Evolutionary conservation across 2,329 filamentous ascomycete species (phyloP).

Genomic region (Davidsoniella neocaledoniae): DNA sequence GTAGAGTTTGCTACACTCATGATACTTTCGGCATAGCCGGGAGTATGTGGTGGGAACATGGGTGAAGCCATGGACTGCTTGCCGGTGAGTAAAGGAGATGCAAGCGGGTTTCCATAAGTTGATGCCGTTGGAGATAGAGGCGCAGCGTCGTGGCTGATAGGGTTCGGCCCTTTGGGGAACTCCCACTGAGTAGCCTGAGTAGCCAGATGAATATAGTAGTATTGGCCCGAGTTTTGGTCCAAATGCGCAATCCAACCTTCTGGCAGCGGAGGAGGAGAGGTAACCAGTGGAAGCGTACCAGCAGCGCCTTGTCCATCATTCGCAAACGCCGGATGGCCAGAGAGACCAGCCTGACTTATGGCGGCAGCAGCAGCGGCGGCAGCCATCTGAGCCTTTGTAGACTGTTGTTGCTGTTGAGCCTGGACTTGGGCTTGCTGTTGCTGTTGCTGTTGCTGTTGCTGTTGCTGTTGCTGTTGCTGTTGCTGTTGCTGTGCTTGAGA

Average conservation of each 20-base stretch:
- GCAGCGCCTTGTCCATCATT: conserved; percentile 39
- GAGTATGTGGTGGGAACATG: conserved; percentile 65
- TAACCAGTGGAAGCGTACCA: conserved; percentile 24
- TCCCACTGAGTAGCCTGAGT: conserved; percentile 98
- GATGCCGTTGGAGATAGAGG: conserved; percentile 71
- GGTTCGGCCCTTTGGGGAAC: conserved; percentile 89
- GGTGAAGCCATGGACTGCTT: conserved; percentile 50
- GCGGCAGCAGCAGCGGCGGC: conserved; percentile 29
- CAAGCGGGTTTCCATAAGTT: conserved; percentile 57
- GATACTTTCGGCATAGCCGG: conserved; percentile 71
- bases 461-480: background rate
- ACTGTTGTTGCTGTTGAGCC: conserved; percentile 4
- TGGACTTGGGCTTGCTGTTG: background rate
- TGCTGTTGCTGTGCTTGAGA: background rate
- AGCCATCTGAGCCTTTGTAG: conserved; percentile 11
- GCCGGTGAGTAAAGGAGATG: conserved; percentile 46
- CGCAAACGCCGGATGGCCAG: conserved; percentile 76
- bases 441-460: conserved; percentile 1
- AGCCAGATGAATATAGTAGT: conserved; percentile 95
- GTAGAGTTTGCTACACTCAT: conserved; percentile 62
- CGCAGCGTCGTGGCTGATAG: conserved; percentile 63
- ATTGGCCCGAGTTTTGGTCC: conserved; percentile 89
- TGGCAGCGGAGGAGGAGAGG: conserved; percentile 79
- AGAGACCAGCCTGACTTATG: conserved; percentile 31
- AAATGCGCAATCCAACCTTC: conserved; percentile 98